Conservation (phyloP, 345 rosid species). For the Dovyalis caffra region DNA sequence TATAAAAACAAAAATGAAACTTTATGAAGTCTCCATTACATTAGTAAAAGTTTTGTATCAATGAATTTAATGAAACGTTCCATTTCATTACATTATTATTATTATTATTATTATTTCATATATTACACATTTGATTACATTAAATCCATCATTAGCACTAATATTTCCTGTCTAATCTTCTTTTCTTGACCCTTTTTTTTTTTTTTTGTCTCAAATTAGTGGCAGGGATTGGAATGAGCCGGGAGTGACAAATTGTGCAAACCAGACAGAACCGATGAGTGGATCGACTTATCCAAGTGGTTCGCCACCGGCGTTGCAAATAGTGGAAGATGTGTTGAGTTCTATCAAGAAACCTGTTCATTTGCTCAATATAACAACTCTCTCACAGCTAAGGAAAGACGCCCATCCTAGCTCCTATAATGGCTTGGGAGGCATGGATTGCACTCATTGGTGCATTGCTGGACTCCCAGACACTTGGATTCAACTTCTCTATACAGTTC, state of each 20-base stretch:
- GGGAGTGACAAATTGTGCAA: constrained; percentile 46
- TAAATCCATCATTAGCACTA: no score
- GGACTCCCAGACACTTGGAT: constrained; percentile 70
- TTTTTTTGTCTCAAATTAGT: no score
- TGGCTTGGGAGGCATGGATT: constrained; percentile 57
- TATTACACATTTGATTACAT: no score
- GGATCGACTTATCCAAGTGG: constrained; percentile 40
- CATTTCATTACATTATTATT: no score
- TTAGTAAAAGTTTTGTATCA: no score
- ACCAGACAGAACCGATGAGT: constrained; percentile 38
- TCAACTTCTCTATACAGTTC: constrained; percentile 43
- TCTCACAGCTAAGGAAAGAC: constrained; percentile 69
- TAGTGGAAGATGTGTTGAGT: constrained; percentile 40
- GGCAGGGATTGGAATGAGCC: constrained; percentile 58
- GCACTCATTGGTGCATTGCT: constrained; percentile 75
- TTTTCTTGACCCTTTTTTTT: background rate
- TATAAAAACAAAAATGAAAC: no score
- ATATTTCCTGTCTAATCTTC: no score
- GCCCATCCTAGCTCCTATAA: constrained; percentile 52
- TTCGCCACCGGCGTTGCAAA: constrained; percentile 36
- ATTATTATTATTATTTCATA: no score
- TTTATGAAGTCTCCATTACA: no score
- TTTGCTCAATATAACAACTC: constrained; percentile 54
- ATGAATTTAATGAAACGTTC: no score
- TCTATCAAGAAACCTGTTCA: constrained; percentile 45